Evolutionary conservation across 495 filamentous ascomycete genomes (phyloP), one percentile per base, ranked within the genome.

Genomic region (Xylaria bambusicola): DNA sequence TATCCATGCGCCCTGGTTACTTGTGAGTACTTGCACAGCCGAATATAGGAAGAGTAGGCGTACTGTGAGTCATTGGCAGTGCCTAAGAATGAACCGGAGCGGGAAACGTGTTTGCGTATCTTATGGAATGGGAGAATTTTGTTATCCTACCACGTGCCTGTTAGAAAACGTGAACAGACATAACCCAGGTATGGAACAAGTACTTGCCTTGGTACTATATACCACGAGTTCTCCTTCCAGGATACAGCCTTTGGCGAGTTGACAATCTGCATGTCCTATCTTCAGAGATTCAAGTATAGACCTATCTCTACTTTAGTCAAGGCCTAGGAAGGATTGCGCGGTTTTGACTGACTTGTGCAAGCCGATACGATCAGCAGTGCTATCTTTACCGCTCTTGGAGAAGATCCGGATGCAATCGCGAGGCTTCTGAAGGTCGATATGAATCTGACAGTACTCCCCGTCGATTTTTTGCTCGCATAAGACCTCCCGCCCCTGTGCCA

Each of bases 381-480:
- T 93, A 61, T 96, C 90, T 65, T 93, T 93, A 36, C 92, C 91
- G 60, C 90, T 93, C 71, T 96, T 96, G 8, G 90, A 94, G 66
- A 95, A 95, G 26, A 96, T 90, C 45, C 87, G 86, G 8, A 96
- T 85, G 29, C 80, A 77, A 3, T 78, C 54, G 0, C 66, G 65
- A 7, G 64, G 65, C 44, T 82, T 85, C 3, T 76, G 74, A 17
- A 91, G 75, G 58, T 95, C 85, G 20, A 96, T 82, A 58, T 96
- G 92, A 24, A 96, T 86, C 65, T 95, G 89, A 63, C 89, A 93
- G 58, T 93, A 94, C 68, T 94, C 90, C 2, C 92, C 91, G 63
- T 96, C 92, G 52, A 94, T 86, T 68, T 95, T 96, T 36, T 85
- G 77, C 63, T 96, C 92, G 40, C 91, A 78, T 62, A 85, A 87